These are phyloP conservation scores for Onygenales sp. DNA, from an alignment of 2,329 filamentous ascomycete genomes.

Conservation along the genomic window DNA sequence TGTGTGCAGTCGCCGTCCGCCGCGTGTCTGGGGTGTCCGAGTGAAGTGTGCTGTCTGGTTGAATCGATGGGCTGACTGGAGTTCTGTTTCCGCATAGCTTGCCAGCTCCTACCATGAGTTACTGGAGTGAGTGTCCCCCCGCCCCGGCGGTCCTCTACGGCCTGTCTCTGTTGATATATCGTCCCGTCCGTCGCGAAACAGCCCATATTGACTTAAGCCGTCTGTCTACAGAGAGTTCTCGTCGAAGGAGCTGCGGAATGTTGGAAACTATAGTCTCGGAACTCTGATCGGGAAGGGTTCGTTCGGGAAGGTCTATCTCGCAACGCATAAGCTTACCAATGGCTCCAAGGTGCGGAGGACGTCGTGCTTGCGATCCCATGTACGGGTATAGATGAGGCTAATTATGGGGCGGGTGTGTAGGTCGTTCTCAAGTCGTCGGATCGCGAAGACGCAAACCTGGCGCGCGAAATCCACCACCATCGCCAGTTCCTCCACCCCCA, in stretches of 20 bases:
- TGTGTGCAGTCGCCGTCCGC: slow-evolving; percentile 19
- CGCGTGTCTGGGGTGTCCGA: neutral
- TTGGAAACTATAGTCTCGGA: slow-evolving; percentile 90
- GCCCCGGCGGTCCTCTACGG: slow-evolving; percentile 3
- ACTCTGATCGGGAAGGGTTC: slow-evolving; percentile 93
- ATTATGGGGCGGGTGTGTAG: slow-evolving; percentile 35
- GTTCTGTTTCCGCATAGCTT: slow-evolving; percentile 51
- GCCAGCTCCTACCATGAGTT: slow-evolving; percentile 94
- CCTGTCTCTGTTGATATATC: neutral
- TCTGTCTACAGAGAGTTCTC: slow-evolving; percentile 68
- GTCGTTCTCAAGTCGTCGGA: slow-evolving; percentile 98
- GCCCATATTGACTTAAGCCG: slow-evolving; percentile 3
- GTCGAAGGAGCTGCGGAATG: slow-evolving; percentile 77
- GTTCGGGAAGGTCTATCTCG: slow-evolving; percentile 96
- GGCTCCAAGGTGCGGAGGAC: slow-evolving; percentile 66
- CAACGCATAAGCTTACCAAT: slow-evolving; percentile 94
- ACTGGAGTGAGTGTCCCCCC: slow-evolving; percentile 61
- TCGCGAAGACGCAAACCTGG: slow-evolving; percentile 90
- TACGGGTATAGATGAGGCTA: neutral
- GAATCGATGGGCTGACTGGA: slow-evolving; percentile 12
- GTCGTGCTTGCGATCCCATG: neutral
- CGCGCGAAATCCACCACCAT: slow-evolving; percentile 96
- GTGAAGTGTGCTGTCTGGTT: neutral
- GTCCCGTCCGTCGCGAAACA: neutral
- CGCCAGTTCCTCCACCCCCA: slow-evolving; percentile 96